phyloP scores from a whole-genome alignment of 169 alveolate genomes.

The Plasmodium gonderi region DNA sequence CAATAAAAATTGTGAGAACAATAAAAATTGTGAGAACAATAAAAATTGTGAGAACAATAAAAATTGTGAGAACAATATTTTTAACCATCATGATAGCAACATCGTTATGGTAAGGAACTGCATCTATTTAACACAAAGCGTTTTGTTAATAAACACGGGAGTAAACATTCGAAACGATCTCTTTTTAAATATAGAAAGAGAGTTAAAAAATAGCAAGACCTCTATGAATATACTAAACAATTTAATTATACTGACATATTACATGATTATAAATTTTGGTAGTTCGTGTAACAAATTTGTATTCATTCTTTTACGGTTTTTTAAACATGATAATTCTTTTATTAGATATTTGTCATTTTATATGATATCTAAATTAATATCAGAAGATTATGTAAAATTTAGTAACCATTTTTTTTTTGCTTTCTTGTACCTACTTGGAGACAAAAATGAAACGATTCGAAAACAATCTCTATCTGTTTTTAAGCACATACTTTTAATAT shows the following conservation, averaged over 20 bases:
- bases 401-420: conserved; percentile 58
- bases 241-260: conserved; percentile 34
- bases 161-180: conserved; percentile 8
- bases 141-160: conserved; percentile 27
- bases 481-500: conserved; percentile 54
- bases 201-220: conserved; percentile 21
- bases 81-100: background rate
- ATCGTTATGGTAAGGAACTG: conserved; percentile 51
- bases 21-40: too few relatives aligned
- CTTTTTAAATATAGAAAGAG: conserved; percentile 30
- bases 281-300: conserved; percentile 70
- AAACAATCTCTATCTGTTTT: conserved; percentile 58
- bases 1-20: too few relatives aligned
- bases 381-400: conserved; percentile 60
- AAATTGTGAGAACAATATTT: too few relatives aligned
- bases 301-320: conserved; percentile 28
- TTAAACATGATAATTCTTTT: conserved; percentile 54
- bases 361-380: conserved; percentile 46
- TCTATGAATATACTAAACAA: conserved; percentile 46
- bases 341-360: conserved; percentile 67
- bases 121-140: conserved; percentile 31
- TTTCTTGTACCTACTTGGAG: conserved; percentile 44
- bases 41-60: too few relatives aligned
- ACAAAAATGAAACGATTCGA: conserved; percentile 49
- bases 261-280: conserved; percentile 62